Conservation (phyloP, 805 yeast genomes). For the Clavispora carvajalis region DNA sequence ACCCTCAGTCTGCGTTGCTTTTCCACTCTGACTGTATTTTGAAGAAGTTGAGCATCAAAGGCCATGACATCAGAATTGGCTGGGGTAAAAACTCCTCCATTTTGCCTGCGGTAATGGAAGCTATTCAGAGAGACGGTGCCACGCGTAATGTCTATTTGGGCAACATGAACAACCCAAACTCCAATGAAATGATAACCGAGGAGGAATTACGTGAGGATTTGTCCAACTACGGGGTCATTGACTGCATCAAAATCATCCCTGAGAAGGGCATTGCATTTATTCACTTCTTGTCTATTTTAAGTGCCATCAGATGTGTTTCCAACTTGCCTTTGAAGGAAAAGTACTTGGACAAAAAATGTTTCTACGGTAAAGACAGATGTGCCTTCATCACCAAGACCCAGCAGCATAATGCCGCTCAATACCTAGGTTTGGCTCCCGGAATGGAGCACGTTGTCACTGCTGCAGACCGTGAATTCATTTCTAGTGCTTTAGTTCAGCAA, state of each 20-base stretch:
- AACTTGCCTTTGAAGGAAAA: constrained; percentile 61
- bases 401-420: constrained; percentile 95
- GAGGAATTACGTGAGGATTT: constrained; percentile 64
- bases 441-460: constrained; percentile 74
- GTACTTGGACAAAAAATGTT: constrained; percentile 74
- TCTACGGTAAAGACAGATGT: constrained; percentile 91
- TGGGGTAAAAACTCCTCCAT: constrained; percentile 87
- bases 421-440: constrained; percentile 85
- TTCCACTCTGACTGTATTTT: constrained; percentile 92
- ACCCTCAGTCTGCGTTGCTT: constrained; percentile 79
- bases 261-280: constrained; percentile 87
- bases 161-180: constrained; percentile 56
- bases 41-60: constrained; percentile 73
- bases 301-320: constrained; percentile 84
- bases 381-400: constrained; percentile 93
- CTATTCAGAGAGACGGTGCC: constrained; percentile 81
- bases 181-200: constrained; percentile 47
- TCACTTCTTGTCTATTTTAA: constrained; percentile 78
- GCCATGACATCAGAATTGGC: constrained; percentile 79
- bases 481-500: constrained; percentile 81
- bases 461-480: constrained; percentile 58
- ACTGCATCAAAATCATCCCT: constrained; percentile 70
- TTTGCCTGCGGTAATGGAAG: constrained; percentile 66
- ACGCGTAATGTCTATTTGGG: constrained; percentile 93
- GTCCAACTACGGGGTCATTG: constrained; percentile 73